Evolutionary conservation across 768 basidiomycete genomes (phyloP), one percentile per base, ranked within the genome.

Genomic region (Suillus brevipes): DNA sequence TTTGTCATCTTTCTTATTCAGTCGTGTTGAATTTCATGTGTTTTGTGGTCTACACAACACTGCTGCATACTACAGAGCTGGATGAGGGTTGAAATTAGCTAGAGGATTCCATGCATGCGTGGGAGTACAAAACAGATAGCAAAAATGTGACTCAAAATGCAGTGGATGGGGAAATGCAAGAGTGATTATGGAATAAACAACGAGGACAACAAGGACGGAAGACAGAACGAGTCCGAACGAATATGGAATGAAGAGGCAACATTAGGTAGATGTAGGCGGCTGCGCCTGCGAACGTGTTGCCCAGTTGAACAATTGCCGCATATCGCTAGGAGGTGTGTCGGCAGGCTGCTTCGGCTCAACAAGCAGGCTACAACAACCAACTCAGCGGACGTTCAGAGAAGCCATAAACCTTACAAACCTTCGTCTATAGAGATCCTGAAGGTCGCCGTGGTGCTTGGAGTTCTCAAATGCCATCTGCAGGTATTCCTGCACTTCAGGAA

Each of bases 401-500:
- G 40, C 20, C 31, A 56, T 13, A 16, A 31, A 28, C 18, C 8
- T 28, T 50, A 74, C 85, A 45, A 69, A 91, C 92, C 92, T 94
- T 72, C 93, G 86, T 67, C 92, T 87, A 71, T 95, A 94, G 40
- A 95, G 80, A 73, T 94, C 93, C 71, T 93, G 88, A 61, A 93
- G 79, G 75, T 94, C 92, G n/a, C 90, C 91, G 50, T 89, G 89
- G 62, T 87, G 85, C 71, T 85, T 87, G 2, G 91, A 84, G 65
- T 86, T 88, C 71, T 92, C 89, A 67, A 95, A 93, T 36, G 87
- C 87, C 47, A 84, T 81, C 50, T 83, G 84, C 38, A 96, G 80
- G 73, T 89, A 95, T 60, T 85, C 83, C 73, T 98, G 95, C 7
- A 95, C 89, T 76, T 97, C 96, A 3, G 89, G 88, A 12, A 99